Base-by-base conservation (phyloP, 352 stramenopile species). In the Phytophthora aleatoria region DNA sequence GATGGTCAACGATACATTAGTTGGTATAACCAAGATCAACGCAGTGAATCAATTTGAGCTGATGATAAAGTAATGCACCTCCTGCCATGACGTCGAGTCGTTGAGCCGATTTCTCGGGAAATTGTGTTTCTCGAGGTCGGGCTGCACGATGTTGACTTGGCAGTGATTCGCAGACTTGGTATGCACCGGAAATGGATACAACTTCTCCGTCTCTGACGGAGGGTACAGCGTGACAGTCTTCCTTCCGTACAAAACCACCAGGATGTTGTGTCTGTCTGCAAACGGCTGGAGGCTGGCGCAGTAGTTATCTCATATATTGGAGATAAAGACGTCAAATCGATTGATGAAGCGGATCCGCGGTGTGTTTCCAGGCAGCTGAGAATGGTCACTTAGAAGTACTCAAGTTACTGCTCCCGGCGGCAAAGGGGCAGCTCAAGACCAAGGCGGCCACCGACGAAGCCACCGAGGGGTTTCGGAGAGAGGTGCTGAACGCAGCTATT, bases 111-210 rank as follows among this genome's bases (percentile, higher is more conserved):
- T 67, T 59, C 1, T 76, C 52, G 0, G 36, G 27, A 51, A 87
- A 91, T 8, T 45, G 35, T 91, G 64, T 3, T 51, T 36, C 1
- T 38, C 49, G 7, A 76, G 20, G 35, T 93, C 70, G 3, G 77
- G 72, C 9, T 75, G 15, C 10, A 60, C 61, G 6, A 87, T 68
- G 33, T 87, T 67, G 35, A 95, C 74, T 59, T 66, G 70, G 53
- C 84, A 92, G 69, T 95, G 87, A 69, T 95, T 95, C 11, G 78
- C 61, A 6, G 85, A 94, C 44, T 83, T 81, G 15, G 79, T 79
- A 62, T 90, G 73, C 7, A 95, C 71, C 0, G 82, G 83, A n/a
- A 79, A 77, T 13, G 87, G 63, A 44, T 90, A 79, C 39, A 95
- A 47, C 8, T 76, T 77, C 9, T 68, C 49, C 33, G 57, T 83